Conservation (phyloP, 805 yeast species). For the Huiozyma naganishii region DNA sequence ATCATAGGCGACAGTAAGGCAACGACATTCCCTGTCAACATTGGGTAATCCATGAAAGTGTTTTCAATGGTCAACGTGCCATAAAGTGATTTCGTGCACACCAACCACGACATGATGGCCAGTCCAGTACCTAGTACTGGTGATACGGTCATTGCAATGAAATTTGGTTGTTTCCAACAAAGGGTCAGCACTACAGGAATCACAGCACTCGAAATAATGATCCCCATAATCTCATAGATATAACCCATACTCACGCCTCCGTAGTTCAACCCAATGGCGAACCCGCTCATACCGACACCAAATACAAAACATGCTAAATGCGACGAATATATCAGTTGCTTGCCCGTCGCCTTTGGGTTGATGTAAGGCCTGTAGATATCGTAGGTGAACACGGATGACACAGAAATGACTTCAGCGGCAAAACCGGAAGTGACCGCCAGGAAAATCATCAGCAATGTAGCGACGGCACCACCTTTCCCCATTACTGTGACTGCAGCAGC, state of each 20-base stretch:
- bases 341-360: constrained; percentile 70
- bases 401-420: constrained; percentile 85
- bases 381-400: constrained; percentile 74
- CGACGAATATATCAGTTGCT: constrained; percentile 54
- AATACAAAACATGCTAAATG: constrained; percentile 56
- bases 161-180: constrained; percentile 55
- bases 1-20: constrained; percentile 66
- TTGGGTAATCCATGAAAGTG: constrained; percentile 78
- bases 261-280: constrained; percentile 71
- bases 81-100: constrained; percentile 35
- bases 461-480: constrained; percentile 85
- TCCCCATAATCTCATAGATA: constrained; percentile 80
- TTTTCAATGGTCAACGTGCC: constrained; percentile 37
- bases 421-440: constrained; percentile 91
- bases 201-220: constrained; percentile 79
- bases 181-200: constrained; percentile 61
- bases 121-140: constrained; percentile 70
- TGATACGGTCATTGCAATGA: constrained; percentile 56
- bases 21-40: constrained; percentile 82
- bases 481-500: constrained; percentile 68
- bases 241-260: constrained; percentile 83
- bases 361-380: constrained; percentile 76
- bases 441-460: constrained; percentile 66
- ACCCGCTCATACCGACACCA: constrained; percentile 62
- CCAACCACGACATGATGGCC: constrained; percentile 64